phyloP scores from a whole-genome alignment of 202 grass and related monocot species.

The Digitaria exilis region DNA sequence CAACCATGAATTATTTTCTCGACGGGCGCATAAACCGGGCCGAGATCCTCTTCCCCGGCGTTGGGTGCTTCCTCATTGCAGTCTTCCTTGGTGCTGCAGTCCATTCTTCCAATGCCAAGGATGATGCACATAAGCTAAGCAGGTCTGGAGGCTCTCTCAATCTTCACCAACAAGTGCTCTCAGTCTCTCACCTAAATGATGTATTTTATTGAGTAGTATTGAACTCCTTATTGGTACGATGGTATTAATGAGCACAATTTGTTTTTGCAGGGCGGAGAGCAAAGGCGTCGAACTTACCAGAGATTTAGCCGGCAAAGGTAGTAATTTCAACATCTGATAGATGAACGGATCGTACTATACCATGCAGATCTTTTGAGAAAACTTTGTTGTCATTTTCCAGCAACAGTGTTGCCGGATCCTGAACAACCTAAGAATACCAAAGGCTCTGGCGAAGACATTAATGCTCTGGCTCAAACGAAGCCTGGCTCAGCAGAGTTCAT shows the following conservation, averaged over 20 bases:
- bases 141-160: not conserved
- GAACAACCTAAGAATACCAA: not conserved
- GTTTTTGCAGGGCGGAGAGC: slow-evolving; percentile 23
- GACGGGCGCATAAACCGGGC: slow-evolving; percentile 64
- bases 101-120: slow-evolving; percentile 62
- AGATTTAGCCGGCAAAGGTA: slow-evolving; percentile 32
- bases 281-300: slow-evolving; percentile 26
- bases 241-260: too few relatives aligned
- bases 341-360: not conserved
- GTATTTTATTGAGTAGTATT: too few relatives aligned
- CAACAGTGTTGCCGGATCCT: not conserved
- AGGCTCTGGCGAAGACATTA: not conserved
- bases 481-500: slow-evolving; percentile 59
- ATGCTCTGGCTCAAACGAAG: too few relatives aligned
- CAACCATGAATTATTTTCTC: slow-evolving; percentile 66
- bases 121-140: slow-evolving; percentile 58
- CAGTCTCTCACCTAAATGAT: too few relatives aligned
- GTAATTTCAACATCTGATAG: not conserved
- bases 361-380: too few relatives aligned
- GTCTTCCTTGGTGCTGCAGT: slow-evolving; percentile 61
- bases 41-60: slow-evolving; percentile 68
- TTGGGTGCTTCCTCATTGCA: slow-evolving; percentile 56
- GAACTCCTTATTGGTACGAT: too few relatives aligned
- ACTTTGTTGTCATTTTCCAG: too few relatives aligned
- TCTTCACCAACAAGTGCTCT: not conserved